A percentile compares a stretch with the other conserved stretches of the same genome.
Conservation (phyloP, 148 eudicot species). For the Chenopodium suecicum region DNA sequence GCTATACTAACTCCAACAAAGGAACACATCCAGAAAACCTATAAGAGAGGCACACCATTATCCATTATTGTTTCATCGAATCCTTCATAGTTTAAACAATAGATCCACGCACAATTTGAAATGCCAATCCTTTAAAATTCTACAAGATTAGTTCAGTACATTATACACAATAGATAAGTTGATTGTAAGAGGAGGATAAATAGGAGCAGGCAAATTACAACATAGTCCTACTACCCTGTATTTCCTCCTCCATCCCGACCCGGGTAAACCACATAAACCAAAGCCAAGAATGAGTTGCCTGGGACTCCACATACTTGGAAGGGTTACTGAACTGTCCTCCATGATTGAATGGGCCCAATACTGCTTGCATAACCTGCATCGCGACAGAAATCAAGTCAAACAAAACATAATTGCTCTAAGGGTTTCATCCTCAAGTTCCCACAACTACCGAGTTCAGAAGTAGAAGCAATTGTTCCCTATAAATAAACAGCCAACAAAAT, state of each 20-base stretch:
- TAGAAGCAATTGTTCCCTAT: too few relatives aligned
- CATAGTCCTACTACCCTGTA: background rate
- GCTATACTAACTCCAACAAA: background rate
- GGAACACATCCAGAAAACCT: background rate
- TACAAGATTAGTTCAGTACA: background rate
- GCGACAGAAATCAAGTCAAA: background rate
- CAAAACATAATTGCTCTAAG: background rate
- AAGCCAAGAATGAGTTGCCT: slow-evolving; percentile 79
- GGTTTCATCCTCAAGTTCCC: background rate
- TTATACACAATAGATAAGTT: slow-evolving; percentile 12
- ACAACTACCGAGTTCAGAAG: too few relatives aligned
- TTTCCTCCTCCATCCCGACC: slow-evolving; percentile 12
- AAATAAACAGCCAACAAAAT: too few relatives aligned
- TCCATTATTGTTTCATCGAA: background rate
- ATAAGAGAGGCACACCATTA: background rate
- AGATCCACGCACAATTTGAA: background rate
- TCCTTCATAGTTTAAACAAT: background rate
- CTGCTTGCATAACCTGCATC: slow-evolving; percentile 27
- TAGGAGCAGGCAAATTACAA: background rate
- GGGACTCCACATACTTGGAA: slow-evolving; percentile 20
- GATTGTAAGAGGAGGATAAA: background rate
- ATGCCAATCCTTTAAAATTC: background rate
- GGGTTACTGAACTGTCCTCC: background rate
- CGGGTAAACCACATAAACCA: slow-evolving; percentile 24
- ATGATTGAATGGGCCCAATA: background rate